Base-by-base conservation (phyloP, 345 rosid species). In the Anastatica hierochuntica region DNA sequence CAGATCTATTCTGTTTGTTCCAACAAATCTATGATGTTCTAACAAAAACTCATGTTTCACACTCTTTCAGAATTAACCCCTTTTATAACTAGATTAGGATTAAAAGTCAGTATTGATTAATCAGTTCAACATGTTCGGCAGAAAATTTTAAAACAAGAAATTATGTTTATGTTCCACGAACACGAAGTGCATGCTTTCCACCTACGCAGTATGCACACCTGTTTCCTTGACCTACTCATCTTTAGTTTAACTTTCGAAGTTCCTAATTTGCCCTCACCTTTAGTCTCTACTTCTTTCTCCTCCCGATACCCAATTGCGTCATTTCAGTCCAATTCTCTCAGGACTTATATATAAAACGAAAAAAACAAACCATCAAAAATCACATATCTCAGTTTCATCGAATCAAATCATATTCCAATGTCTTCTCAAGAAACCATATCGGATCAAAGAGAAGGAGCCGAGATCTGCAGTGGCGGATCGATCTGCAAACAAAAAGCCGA, bases 401-500 rank as follows among this genome's bases (percentile, higher is more conserved):
- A 18, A 30, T 31, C 14, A 23, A 41, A 46, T 4, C 33, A 24
- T 43, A 24, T 43, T 8, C 33, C 0, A 33, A 14, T 77, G 83
- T 54, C 70, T 14, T 42, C 74, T 5, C 63, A 45, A 21, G 43
- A 39, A 18, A 50, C 57, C 14, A 68, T 60, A 47, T 17, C 58
- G 8, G 52, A 42, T 34, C 74, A 69, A 63, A 56, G 58, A 43
- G 83, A 73, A 35, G 67, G 65, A 10, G 81, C 88, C 0, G 83
- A 77, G 74, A 66, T 85, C 69, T 68, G 43, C 76, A 33, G 55
- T 17, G 89, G 76, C 0, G 74, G 53, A 4, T 40, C 74, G 0
- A 51, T 53, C 17, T 76, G 86, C 76, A 83, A 69, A 48, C 73
- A 78, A 21, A 80, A 80, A 45, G 67, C 74, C 0, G 10, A 37